Conservation (phyloP, 208 protist species). For the Histomonas meleagridis region DNA sequence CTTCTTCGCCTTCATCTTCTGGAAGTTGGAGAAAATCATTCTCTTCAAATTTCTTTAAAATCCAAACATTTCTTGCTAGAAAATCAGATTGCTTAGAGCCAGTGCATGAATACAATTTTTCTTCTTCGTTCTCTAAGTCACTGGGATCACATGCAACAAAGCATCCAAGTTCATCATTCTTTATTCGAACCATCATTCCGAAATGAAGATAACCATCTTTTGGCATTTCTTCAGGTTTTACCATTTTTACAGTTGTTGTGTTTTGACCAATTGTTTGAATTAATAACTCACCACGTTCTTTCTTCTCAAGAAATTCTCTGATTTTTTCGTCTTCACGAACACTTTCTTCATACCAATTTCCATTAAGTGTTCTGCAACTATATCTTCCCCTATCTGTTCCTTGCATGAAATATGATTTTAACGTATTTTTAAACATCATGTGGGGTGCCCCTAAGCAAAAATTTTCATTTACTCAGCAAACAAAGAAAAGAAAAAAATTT, state of each 20-base stretch:
- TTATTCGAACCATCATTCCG: background rate
- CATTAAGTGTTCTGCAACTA: background rate
- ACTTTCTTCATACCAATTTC: constrained; percentile 20
- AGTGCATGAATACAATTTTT: background rate
- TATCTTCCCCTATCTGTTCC: background rate
- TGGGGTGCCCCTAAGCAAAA: too few species aligned
- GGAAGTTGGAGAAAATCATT: background rate
- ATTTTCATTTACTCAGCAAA: too few species aligned
- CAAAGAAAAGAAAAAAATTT: too few species aligned
- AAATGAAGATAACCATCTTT: background rate
- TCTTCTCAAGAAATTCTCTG: constrained; percentile 27
- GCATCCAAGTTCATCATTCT: background rate
- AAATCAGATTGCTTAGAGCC: background rate
- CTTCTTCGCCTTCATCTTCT: background rate
- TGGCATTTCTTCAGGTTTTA: background rate
- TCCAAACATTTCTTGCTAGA: constrained; percentile 2
- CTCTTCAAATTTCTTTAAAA: background rate
- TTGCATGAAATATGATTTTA: background rate
- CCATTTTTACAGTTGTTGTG: background rate
- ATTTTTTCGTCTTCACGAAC: constrained; percentile 26
- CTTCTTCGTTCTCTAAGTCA: background rate
- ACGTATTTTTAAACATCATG: too few species aligned
- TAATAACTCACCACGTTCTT: background rate
- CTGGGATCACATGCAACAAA: background rate
- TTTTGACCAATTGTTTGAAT: constrained; percentile 25